Conservation (phyloP, 805 yeast species). For the Saccharomycopsis schoenii region DNA sequence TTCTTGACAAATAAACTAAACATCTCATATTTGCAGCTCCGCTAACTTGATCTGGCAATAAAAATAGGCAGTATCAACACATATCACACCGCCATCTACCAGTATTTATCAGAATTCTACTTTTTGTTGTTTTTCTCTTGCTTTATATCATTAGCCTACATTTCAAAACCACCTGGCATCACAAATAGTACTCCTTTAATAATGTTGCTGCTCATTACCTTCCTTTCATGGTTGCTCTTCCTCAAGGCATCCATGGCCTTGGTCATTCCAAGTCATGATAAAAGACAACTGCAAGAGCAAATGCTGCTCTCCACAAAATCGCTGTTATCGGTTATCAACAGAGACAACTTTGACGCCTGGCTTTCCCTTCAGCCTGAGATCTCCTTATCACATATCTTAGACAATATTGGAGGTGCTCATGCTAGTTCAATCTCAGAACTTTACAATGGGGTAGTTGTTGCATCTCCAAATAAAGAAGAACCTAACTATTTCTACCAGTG, state of each 20-base stretch:
- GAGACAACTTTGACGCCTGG: conserved; percentile 35
- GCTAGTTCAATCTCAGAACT: conserved; percentile 28
- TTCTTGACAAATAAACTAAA: not conserved
- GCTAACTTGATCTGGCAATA: too few species aligned
- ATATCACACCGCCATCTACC: too few species aligned
- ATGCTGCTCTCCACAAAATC: conserved; percentile 2
- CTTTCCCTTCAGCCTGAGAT: conserved; percentile 30
- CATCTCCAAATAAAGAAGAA: conserved; percentile 59
- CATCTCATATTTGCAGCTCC: not conserved
- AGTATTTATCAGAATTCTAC: too few species aligned
- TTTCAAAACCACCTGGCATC: too few species aligned
- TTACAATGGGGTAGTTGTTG: conserved; percentile 64
- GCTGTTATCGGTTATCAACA: not conserved
- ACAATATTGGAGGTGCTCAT: conserved; percentile 38
- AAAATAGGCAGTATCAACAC: too few species aligned
- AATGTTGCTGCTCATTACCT: not conserved
- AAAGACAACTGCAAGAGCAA: not conserved
- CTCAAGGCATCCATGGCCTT: not conserved
- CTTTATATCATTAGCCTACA: too few species aligned
- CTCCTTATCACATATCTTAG: conserved; percentile 35
- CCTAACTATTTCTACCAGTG: conserved; percentile 89
- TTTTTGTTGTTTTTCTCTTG: too few species aligned
- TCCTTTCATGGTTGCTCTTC: not conserved
- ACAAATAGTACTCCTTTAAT: not conserved
- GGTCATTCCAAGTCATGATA: not conserved